Evolutionary conservation across 352 stramenopile species (phyloP), one percentile per base, ranked within the genome.

Genomic region (Aphanomyces euteiches): DNA sequence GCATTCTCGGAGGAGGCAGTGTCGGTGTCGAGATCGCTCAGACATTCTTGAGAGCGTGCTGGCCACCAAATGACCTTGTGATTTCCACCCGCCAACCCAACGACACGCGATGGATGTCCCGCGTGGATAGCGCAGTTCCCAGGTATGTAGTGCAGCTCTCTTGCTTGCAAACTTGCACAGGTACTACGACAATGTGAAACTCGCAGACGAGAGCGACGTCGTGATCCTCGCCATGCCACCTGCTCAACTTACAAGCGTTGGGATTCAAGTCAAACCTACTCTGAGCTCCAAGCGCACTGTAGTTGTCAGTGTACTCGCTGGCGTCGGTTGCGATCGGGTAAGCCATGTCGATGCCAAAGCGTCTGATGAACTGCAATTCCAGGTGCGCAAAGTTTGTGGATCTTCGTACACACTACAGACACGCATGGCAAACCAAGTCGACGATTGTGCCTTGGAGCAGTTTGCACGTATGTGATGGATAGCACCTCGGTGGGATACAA

Each of bases 71-170:
- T 0, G 45, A 64, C 0, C 72, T 91, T 36, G 71, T 73, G 21
- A 69, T 91, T 17, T 89, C 82, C 1, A 90, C 82, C 13, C 80
- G 84, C 6, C 80, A 90, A 69, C 81, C 84, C 3, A 78, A 91
- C 21, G 73, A 79, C 0, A 60, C 80, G 2, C 78, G 59, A 7
- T 67, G 59, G 59, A 67, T 67, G 59, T 17, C 59, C 13, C 39
- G 59, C 10, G 19, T 67, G 0, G 59, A 67, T n/a, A 50, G 6
- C 19, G 17, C 21, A 45, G 59, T 67, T 36, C 21, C 59, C 4
- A 37, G 59, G 59, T 67, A 2, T 1, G 28, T 19, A 38, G 19
- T 36, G 13, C 17, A 40, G 7, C 12, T 28, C 1, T 4, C 34
- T 5, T 6, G 15, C 37, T 41, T 38, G 48, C 28, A 34, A 15